These are phyloP conservation scores for Cladobotryum protrusum DNA, from an alignment of 2,329 filamentous ascomycete genomes.

Conservation along the genomic window DNA sequence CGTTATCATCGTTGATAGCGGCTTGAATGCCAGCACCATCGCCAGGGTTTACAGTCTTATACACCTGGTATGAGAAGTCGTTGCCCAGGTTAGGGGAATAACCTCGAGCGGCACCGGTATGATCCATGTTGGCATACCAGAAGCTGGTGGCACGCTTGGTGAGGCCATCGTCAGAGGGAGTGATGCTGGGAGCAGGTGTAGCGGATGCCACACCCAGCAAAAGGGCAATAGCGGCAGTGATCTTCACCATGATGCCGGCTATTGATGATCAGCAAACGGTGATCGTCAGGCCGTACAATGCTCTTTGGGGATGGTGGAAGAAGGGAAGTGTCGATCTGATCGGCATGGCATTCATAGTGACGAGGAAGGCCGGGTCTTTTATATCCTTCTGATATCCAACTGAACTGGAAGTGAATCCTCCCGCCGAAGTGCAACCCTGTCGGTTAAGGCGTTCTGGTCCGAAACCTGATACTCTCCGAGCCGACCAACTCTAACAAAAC, in stretches of 20 bases:
- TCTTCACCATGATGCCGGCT: slow-evolving; percentile 14
- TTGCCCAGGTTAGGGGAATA: slow-evolving; percentile 35
- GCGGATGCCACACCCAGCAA: slow-evolving; percentile 16
- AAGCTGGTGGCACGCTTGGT: slow-evolving; percentile 23
- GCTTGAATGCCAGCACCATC: slow-evolving; percentile 32
- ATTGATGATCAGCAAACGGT: slow-evolving; percentile 1
- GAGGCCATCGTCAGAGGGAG: slow-evolving; percentile 9
- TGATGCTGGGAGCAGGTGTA: slow-evolving; percentile 8
- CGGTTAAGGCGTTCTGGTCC: too few species aligned
- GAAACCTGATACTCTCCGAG: too few species aligned
- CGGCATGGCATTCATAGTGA: too few species aligned
- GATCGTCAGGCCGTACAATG: not conserved
- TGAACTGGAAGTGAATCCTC: too few species aligned
- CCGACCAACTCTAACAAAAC: too few species aligned
- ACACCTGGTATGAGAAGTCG: slow-evolving; percentile 33
- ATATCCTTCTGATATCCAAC: too few species aligned
- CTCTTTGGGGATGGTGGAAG: not conserved
- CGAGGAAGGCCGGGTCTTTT: too few species aligned
- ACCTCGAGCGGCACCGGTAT: slow-evolving; percentile 29
- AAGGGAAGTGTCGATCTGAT: not conserved
- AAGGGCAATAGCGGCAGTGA: slow-evolving; percentile 12
- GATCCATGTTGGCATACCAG: slow-evolving; percentile 40
- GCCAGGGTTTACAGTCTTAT: slow-evolving; percentile 30
- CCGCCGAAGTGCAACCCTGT: too few species aligned
- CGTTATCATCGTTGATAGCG: slow-evolving; percentile 33